A percentile compares a stretch with the other conserved stretches of the same genome.
These are phyloP conservation scores for Suillus plorans DNA, from an alignment of 768 basidiomycete genomes.

Conservation along the genomic window DNA sequence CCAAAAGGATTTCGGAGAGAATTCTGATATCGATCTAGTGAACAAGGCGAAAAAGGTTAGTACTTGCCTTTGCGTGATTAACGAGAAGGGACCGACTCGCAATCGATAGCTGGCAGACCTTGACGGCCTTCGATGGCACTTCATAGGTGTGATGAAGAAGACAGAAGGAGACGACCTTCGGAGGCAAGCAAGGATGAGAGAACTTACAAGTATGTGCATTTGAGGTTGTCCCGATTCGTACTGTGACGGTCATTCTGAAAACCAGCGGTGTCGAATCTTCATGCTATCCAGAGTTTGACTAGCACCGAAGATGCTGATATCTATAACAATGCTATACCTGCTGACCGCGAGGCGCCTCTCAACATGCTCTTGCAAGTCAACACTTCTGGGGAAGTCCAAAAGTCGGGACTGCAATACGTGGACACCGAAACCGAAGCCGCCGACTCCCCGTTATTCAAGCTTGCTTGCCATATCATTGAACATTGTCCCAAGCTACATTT, in stretches of 20 bases:
- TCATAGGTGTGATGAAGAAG: slow-evolving; percentile 62
- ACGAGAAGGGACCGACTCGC: not conserved
- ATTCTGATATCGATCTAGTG: slow-evolving; percentile 91
- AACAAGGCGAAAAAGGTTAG: slow-evolving; percentile 78
- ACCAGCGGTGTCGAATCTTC: slow-evolving; percentile 84
- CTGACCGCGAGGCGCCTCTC: slow-evolving; percentile 57
- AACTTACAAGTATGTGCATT: slow-evolving; percentile 63
- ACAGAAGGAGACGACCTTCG: slow-evolving; percentile 36
- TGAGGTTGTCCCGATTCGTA: slow-evolving; percentile 2
- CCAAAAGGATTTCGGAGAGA: slow-evolving; percentile 94
- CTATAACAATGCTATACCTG: slow-evolving; percentile 70
- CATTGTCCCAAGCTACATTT: slow-evolving; percentile 75
- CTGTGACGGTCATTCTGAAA: slow-evolving; percentile 6
- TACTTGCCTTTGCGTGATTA: slow-evolving; percentile 6
- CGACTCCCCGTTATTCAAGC: slow-evolving; percentile 53
- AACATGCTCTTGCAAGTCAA: slow-evolving; percentile 92
- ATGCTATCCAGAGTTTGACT: slow-evolving; percentile 82
- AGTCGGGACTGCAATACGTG: slow-evolving; percentile 81
- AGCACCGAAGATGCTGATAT: slow-evolving; percentile 78
- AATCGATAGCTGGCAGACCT: slow-evolving; percentile 56
- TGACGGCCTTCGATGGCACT: slow-evolving; percentile 90
- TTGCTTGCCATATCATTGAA: slow-evolving; percentile 69
- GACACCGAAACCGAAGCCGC: slow-evolving; percentile 28
- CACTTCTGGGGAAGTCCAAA: slow-evolving; percentile 89
- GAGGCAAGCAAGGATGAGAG: slow-evolving; percentile 93